Conservation (phyloP, 805 yeast genomes). For the Suhomyces canberraensis region DNA sequence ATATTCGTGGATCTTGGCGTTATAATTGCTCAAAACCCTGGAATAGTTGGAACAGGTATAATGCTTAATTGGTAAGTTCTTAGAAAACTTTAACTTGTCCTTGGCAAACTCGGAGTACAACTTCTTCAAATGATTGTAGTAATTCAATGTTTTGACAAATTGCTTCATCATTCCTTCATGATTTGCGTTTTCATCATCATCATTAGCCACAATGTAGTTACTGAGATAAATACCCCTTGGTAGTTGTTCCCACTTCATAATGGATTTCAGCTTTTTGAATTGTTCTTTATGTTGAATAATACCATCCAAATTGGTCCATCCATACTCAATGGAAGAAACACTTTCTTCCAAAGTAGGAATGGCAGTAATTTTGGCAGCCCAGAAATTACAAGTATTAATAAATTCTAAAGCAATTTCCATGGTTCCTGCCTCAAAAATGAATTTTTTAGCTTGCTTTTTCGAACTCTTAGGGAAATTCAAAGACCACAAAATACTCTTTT, state of each 20-base stretch:
- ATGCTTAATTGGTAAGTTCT: slow-evolving; percentile 21
- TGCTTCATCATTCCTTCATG: slow-evolving; percentile 44
- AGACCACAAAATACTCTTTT: slow-evolving; percentile 42
- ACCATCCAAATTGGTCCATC: slow-evolving; percentile 57
- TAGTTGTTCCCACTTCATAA: slow-evolving; percentile 43
- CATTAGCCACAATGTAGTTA: slow-evolving; percentile 22
- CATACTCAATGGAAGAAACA: slow-evolving; percentile 75
- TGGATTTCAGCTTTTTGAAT: slow-evolving; percentile 31
- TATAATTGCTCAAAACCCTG: slow-evolving; percentile 37
- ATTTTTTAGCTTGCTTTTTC: slow-evolving; percentile 33
- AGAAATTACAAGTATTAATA: slow-evolving; percentile 77
- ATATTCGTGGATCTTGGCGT: slow-evolving; percentile 40
- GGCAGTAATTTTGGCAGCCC: slow-evolving; percentile 85
- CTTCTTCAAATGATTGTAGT: slow-evolving; percentile 37
- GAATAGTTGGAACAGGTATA: slow-evolving; percentile 29
- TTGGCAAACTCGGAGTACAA: slow-evolving; percentile 31
- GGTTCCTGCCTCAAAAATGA: slow-evolving; percentile 66
- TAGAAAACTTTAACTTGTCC: slow-evolving; percentile 27
- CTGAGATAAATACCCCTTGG: slow-evolving; percentile 42
- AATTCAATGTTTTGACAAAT: slow-evolving; percentile 38
- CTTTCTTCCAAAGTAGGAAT: slow-evolving; percentile 69
- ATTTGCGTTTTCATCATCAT: slow-evolving; percentile 20
- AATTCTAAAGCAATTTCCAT: slow-evolving; percentile 64
- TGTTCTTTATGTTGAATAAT: slow-evolving; percentile 24
- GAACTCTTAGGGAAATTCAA: slow-evolving; percentile 50